These are phyloP conservation scores for Aurifilum marmelostoma DNA, from an alignment of 2,329 filamentous ascomycete species.

Conservation along the genomic window DNA sequence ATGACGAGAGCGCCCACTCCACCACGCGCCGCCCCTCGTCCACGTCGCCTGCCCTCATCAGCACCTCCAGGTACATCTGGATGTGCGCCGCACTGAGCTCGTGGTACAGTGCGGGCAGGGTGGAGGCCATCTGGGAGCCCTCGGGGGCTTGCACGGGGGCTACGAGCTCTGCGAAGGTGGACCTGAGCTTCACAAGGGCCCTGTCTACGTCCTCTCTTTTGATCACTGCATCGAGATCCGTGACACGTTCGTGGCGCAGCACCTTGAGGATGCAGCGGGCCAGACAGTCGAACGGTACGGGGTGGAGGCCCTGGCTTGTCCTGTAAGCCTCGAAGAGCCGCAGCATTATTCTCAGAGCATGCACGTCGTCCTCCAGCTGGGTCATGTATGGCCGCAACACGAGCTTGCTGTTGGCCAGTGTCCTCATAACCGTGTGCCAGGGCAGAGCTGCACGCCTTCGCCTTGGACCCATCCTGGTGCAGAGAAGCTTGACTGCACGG, in stretches of 20 bases:
- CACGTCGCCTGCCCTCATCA: constrained; percentile 64
- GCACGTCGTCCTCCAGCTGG: constrained; percentile 35
- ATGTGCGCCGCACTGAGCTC: constrained; percentile 51
- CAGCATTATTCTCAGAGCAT: constrained; percentile 40
- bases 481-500: constrained; percentile 42
- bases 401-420: constrained; percentile 42
- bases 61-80: constrained; percentile 64
- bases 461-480: constrained; percentile 34
- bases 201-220: constrained; percentile 18
- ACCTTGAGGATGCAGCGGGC: constrained; percentile 41
- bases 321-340: constrained; percentile 38
- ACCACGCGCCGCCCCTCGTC: constrained; percentile 60
- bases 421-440: constrained; percentile 48
- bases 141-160: constrained; percentile 33
- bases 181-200: constrained; percentile 29
- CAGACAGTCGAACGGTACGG: constrained; percentile 42
- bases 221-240: neutral
- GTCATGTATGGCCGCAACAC: constrained; percentile 34
- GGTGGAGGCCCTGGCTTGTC: constrained; percentile 38
- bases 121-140: constrained; percentile 24
- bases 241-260: constrained; percentile 18
- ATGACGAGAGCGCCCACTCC: constrained; percentile 60
- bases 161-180: constrained; percentile 34
- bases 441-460: constrained; percentile 33
- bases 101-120: constrained; percentile 40